These are phyloP conservation scores for Aethionema arabicum DNA, from an alignment of 345 rosid species.

Conservation along the genomic window DNA sequence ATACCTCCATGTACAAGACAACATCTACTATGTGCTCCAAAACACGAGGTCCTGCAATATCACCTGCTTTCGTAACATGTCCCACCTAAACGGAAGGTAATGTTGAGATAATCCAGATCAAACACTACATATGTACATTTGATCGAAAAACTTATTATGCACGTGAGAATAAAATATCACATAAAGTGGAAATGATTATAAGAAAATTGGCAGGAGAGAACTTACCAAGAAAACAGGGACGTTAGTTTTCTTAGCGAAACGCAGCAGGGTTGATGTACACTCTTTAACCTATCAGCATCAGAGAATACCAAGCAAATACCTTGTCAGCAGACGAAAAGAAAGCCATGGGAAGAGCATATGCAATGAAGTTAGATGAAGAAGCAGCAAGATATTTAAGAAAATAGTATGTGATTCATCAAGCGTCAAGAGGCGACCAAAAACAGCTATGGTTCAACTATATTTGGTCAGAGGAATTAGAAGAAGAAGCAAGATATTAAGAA, in stretches of 20 bases:
- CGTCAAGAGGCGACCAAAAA: conserved; percentile 15
- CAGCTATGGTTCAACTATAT: conserved; percentile 13
- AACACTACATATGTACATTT: neutral
- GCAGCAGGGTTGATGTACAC: conserved; percentile 82
- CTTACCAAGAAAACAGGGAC: conserved; percentile 78
- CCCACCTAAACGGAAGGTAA: conserved; percentile 58
- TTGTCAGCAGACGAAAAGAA: conserved; percentile 5
- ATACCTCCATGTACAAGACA: conserved; percentile 88
- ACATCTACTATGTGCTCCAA: conserved; percentile 99
- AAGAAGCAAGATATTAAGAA: neutral
- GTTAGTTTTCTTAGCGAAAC: conserved; percentile 81
- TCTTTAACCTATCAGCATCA: conserved; percentile 68
- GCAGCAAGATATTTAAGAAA: too few species aligned
- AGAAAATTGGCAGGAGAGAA: conserved; percentile 10
- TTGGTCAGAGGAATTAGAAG: conserved; percentile 8
- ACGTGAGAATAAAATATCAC: neutral
- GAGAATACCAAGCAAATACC: conserved; percentile 5
- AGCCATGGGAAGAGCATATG: neutral
- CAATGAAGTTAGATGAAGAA: neutral
- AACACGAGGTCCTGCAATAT: conserved; percentile 95
- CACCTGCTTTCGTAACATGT: conserved; percentile 90
- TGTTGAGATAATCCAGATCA: conserved; percentile 3
- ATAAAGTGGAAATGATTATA: neutral
- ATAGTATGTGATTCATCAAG: neutral
- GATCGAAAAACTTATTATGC: neutral